Evolutionary conservation across 495 filamentous ascomycete genomes (phyloP).

Genomic region (Neurospora intermedia): DNA sequence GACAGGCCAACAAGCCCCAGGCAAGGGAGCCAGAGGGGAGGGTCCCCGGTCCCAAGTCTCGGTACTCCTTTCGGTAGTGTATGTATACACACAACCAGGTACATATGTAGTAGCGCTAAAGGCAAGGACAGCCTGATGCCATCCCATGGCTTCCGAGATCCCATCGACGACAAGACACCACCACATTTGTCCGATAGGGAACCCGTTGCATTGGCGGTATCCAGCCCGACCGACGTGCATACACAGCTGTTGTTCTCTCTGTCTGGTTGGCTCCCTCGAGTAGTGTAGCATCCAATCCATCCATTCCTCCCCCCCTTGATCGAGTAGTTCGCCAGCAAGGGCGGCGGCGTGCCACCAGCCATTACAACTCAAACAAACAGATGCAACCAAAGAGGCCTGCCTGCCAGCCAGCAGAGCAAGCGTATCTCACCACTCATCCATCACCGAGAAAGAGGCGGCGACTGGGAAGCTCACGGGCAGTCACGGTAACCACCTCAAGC

Average conservation of each 20-base stretch:
- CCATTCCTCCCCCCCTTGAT: neutral
- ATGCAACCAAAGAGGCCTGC: constrained; percentile 8
- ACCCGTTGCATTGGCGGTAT: constrained; percentile 14
- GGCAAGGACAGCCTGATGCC: neutral
- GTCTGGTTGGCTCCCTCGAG: neutral
- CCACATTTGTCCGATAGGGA: constrained; percentile 12
- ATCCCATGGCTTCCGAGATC: constrained; percentile 7
- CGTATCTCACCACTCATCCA: neutral
- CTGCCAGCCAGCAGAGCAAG: neutral
- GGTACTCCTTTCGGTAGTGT: neutral
- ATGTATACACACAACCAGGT: neutral
- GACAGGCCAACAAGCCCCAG: neutral
- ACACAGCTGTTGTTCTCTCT: constrained; percentile 15
- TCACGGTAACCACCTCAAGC: neutral
- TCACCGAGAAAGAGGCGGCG: neutral
- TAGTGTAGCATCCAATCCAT: neutral
- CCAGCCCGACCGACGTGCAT: constrained; percentile 7
- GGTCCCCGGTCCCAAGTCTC: neutral
- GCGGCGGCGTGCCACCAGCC: constrained; percentile 2
- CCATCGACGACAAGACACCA: neutral
- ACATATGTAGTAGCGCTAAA: no score
- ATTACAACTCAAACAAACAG: constrained; percentile 7
- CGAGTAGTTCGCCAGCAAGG: constrained; percentile 18
- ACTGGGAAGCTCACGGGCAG: neutral
- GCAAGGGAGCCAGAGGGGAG: neutral